Evolutionary conservation across 225 moss, liverwort and hornwort genomes (phyloP).

Genomic region (Pleurozium schreberi): DNA sequence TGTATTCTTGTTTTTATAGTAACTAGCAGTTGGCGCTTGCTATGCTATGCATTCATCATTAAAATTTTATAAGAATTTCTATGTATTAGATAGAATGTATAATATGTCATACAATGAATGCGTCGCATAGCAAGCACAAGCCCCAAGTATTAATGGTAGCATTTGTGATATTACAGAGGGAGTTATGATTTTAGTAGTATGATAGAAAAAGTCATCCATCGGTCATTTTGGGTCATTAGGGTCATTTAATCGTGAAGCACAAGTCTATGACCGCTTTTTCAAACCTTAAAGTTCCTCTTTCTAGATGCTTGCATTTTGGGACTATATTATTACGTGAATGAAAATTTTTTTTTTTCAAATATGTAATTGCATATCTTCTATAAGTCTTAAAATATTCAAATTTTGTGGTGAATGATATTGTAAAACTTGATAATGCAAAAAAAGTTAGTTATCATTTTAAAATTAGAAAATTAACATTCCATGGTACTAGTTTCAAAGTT

Average conservation of each 20-base stretch:
- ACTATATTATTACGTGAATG: background rate
- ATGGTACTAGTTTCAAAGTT: background rate
- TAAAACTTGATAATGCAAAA: accelerated
- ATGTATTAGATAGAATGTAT: no score
- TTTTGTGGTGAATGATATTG: background rate
- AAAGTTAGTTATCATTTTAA: background rate
- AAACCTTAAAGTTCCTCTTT: background rate
- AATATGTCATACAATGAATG: no score
- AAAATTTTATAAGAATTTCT: no score
- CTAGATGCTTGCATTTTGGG: background rate
- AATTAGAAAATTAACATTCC: accelerated
- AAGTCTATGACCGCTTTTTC: background rate
- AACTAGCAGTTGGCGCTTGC: no score
- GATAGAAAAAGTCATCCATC: background rate
- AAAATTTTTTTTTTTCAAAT: background rate
- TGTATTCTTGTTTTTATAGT: background rate
- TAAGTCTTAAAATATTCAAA: background rate
- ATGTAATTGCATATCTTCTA: background rate
- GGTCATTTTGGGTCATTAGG: accelerated
- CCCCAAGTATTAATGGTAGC: no score
- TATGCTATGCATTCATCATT: no score
- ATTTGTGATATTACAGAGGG: no score
- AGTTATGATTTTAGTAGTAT: no score
- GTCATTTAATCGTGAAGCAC: accelerated
- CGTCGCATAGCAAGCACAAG: no score